Base-by-base conservation (phyloP, 306 rosid genomes). In the Rosa rugosa region DNA sequence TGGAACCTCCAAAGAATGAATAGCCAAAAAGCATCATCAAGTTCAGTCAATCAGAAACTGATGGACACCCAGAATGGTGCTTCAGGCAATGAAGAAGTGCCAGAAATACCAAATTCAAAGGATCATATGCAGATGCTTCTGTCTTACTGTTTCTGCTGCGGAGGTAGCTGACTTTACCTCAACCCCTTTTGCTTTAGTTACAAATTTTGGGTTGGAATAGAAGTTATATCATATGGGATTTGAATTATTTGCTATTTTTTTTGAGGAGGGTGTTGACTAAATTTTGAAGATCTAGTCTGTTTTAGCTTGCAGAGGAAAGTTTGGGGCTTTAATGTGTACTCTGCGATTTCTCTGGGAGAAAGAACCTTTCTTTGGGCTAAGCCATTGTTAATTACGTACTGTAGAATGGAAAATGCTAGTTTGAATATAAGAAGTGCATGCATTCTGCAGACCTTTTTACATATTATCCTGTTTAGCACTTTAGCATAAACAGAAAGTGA, bases 1-100 rank as follows among this genome's bases (percentile, higher is more conserved):
- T 80, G 80, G 89, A 86, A 86, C 59, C 69, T 78, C 27, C 72
- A 68, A 3, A 78, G 85, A 79, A 86, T 86, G 89, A 78, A 78
- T 23, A 56, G 76, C 17, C 75, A 81, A 5, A 83, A 81, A 69
- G 69, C 49, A 31, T 25, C 75, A 31, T 5, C 80, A 47, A 41
- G 75, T 13, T 31, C 60, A 53, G 60, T 68, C 73, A 51, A 65
- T 18, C 82, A 83, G 38, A 81, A 59, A 12, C 80, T 86, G 78
- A 40, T 86, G 78, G 75, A 54, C 8, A 59, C 67, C 5, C 78
- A 71, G 45, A 59, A 50, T 27, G 77, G 59, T 4, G 80, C 60
- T 4, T 70, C n/a, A 38, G 79, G 44, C 42, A 63, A 81, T 22
- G 69, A 11, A 25, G 42, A 67, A 18, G 25, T 11, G 42, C 23